Percentiles rank a stretch among this genome's conserved stretches.
Evolutionary conservation across 2,329 filamentous ascomycete genomes (phyloP).

Genomic region (Arthrobotrys sinensis): DNA sequence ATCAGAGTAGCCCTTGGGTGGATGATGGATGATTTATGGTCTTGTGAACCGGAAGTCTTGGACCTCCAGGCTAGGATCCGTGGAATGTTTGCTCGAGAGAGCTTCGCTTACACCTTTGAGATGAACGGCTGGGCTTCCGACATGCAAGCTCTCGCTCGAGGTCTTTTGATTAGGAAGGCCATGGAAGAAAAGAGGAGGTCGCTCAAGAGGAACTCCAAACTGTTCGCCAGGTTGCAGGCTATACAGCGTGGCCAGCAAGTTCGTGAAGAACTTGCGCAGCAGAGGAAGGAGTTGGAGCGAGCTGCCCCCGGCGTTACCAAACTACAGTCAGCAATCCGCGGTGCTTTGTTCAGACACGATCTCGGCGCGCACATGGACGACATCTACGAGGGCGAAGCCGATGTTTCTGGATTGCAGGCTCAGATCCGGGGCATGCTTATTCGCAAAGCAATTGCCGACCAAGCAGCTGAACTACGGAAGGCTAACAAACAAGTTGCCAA

Average conservation of each 20-base stretch:
- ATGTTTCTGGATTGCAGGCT: conserved; percentile 62
- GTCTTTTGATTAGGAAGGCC: conserved; percentile 67
- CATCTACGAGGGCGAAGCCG: conserved; percentile 62
- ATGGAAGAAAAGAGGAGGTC: conserved; percentile 68
- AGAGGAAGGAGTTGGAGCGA: conserved; percentile 67
- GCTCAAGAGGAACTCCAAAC: conserved; percentile 68
- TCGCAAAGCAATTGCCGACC: conserved; percentile 67
- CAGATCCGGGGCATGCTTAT: conserved; percentile 68
- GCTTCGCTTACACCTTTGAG: conserved; percentile 64
- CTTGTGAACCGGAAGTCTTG: conserved; percentile 81
- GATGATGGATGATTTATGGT: conserved; percentile 91
- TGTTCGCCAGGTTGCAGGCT: conserved; percentile 72
- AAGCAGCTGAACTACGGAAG: conserved; percentile 54
- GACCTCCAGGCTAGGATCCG: conserved; percentile 89
- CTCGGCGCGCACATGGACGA: conserved; percentile 61
- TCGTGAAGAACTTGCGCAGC: conserved; percentile 68
- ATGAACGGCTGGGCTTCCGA: conserved; percentile 63
- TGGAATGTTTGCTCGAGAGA: conserved; percentile 70
- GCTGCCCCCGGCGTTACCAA: conserved; percentile 69
- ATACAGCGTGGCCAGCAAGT: conserved; percentile 70
- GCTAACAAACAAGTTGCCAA: conserved; percentile 66
- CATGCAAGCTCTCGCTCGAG: conserved; percentile 55
- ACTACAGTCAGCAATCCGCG: conserved; percentile 73
- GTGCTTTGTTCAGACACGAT: conserved; percentile 62
- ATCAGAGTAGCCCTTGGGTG: conserved; percentile 82